Base-by-base conservation (phyloP, 106 monocot genomes). In the Gastrodia elata region DNA sequence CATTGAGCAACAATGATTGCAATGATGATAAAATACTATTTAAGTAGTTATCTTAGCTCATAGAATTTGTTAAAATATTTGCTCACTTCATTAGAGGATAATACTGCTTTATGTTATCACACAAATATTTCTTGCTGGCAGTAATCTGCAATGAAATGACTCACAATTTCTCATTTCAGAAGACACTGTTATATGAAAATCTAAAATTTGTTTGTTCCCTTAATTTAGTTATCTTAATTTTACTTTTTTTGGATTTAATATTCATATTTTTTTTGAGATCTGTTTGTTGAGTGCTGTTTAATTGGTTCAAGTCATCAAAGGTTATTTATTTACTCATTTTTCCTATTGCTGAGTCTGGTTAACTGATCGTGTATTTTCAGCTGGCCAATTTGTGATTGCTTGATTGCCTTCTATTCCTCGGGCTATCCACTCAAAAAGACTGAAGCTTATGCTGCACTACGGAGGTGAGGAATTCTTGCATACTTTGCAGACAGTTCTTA, bases 381-480 rank as follows among this genome's bases (percentile, higher is more conserved):
- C 40, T 98, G 97, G 97, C 97, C 97, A 70, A 83, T 91, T 55
- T 93, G 97, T 83, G 97, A 98, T 84, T 98, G 97, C 72, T 83
- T 98, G 78, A 93, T 98, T 84, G 92, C 90, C 52, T 98, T 98
- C 81, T 88, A 93, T 73, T 98, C 97, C 22, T 80, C 92, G 79
- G 97, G 97, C 65, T 98, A 93, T 73, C 93, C 97, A 26, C 84
- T 98, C 24, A 26, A 80, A 82, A 97, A 98, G 74, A 90, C 84
- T 70, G 84, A 98, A 71, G 76, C 68, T 71, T 98, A 98, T 77
- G 93, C 87, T 75, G 86, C 83, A 80, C 68, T 93, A 27, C 81
- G 90, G 58, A 90, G 87, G 97, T 98, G 58, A 80, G 90, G 65
- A n/a, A 64, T 36, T 64, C 77, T 67, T 30, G 8, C 44, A 36